Conservation (phyloP, 768 basidiomycete genomes). For the Termitomyces heimii region DNA sequence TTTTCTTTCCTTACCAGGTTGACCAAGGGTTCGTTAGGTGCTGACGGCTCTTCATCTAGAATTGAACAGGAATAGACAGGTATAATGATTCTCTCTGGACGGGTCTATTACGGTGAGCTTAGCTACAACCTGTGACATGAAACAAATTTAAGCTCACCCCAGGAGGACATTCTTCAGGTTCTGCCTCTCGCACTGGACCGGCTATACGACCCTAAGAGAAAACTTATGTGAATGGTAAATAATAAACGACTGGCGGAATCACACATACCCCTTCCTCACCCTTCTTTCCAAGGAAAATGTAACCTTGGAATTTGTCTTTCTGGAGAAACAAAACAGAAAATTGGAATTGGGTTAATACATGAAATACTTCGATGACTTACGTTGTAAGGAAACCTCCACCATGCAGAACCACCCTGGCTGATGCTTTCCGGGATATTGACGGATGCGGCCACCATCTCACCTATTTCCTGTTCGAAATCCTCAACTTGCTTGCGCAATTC, state of each 20-base stretch:
- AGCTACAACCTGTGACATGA: too few species aligned
- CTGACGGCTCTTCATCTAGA: not conserved
- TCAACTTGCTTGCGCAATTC: not conserved
- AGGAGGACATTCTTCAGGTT: not conserved
- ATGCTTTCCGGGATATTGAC: not conserved
- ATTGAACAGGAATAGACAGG: not conserved
- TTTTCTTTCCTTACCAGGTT: not conserved
- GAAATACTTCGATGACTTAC: not conserved
- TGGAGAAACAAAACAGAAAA: not conserved
- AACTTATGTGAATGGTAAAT: not conserved
- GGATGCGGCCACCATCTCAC: not conserved
- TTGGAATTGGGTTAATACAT: not conserved
- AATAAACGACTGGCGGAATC: not conserved
- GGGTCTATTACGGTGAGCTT: not conserved
- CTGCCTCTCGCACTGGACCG: not conserved
- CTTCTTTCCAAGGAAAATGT: not conserved
- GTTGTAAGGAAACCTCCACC: not conserved
- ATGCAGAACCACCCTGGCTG: not conserved
- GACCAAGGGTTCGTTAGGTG: not conserved
- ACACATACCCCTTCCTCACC: not conserved
- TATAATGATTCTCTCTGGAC: not conserved
- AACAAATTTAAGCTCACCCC: not conserved
- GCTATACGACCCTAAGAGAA: not conserved
- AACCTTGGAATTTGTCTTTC: not conserved
- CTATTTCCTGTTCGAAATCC: not conserved